Evolutionary conservation across 192 early-diverging fungal genomes (phyloP), one percentile per base, ranked within the genome.

Genomic region (Coemansia aciculifera): DNA sequence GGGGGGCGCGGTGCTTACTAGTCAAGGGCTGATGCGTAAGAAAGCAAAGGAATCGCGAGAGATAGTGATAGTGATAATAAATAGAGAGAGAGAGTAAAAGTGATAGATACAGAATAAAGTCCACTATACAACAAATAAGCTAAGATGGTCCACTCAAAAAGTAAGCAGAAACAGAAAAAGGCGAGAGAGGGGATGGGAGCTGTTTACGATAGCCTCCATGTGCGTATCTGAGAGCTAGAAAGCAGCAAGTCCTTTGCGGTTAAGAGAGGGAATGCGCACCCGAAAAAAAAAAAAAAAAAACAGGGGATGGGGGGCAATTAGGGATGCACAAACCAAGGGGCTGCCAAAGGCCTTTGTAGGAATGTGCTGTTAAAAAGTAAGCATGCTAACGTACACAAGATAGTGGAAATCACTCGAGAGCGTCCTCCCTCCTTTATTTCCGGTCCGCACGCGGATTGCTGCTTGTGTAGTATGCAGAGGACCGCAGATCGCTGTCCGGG

Each of bases 91-190:
- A 36, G 34, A 36, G 34, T 61, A 61, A 63, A 32, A 8, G 42
- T 29, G 40, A 63, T 32, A 19, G 62, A 63, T 63, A 42, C 23
- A 34, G 17, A 19, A 15, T 31, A 63, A 19, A 23, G 60, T 62
- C 37, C 43, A 43, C 61, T 63, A 43, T 38, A 63, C 43, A 63
- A 29, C 61, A 11, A 38, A 43, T 43, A 29, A 63, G 39, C 12
- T 13, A 19, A 42, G 27, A 63, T 63, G 40, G 62, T 48, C 62
- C 27, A 23, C 46, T 13, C 31, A 38, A 6, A 38, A 24, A 23
- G 5, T 27, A 66, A 56, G 46, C 36, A 62, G 11, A 2, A 44
- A 62, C 62, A 13, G 51, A 63, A 63, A 13, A 54, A 27, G 32
- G 63, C 42, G 19, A 27, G 59, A 17, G 12, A 29, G 24, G n/a